Evolutionary conservation across 2,329 filamentous ascomycete genomes (phyloP).

Genomic region (Phaeosphaeriaceae sp.): DNA sequence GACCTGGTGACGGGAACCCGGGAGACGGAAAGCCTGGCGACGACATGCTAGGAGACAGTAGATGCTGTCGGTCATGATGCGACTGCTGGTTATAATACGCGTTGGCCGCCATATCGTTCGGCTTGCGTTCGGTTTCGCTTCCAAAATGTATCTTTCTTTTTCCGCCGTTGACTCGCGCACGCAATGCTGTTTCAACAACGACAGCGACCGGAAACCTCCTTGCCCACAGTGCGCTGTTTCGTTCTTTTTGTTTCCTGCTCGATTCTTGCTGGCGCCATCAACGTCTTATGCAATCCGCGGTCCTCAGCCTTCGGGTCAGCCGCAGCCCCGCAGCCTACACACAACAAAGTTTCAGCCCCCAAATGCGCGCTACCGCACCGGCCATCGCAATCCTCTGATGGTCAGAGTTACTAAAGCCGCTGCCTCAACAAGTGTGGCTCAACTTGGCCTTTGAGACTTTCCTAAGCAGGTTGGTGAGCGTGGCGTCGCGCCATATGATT

Average conservation of each 20-base stretch:
- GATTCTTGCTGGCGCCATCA: background rate
- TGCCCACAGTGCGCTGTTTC: background rate
- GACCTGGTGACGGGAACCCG: slow-evolving; percentile 11
- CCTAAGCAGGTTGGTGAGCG: background rate
- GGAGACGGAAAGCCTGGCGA: slow-evolving; percentile 4
- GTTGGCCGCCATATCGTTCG: slow-evolving; percentile 15
- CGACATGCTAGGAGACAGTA: slow-evolving; percentile 8
- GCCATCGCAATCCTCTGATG: background rate
- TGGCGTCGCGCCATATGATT: background rate
- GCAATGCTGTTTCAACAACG: background rate
- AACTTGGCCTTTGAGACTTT: background rate
- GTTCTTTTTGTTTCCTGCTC: background rate
- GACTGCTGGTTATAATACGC: slow-evolving; percentile 16
- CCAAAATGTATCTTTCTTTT: background rate
- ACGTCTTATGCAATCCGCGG: background rate
- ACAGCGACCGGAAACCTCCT: background rate
- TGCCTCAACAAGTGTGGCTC: background rate
- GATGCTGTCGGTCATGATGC: slow-evolving; percentile 19
- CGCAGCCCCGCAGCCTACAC: background rate
- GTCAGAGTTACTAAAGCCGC: background rate
- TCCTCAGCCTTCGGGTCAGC: background rate
- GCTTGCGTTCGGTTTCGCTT: background rate
- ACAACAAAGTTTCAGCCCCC: background rate
- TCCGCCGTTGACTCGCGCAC: background rate
- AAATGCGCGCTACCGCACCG: background rate